A percentile compares a stretch with the other conserved stretches of the same genome.
phyloP scores from a whole-genome alignment of 164 flowering plant species.

The Protea cynaroides region DNA sequence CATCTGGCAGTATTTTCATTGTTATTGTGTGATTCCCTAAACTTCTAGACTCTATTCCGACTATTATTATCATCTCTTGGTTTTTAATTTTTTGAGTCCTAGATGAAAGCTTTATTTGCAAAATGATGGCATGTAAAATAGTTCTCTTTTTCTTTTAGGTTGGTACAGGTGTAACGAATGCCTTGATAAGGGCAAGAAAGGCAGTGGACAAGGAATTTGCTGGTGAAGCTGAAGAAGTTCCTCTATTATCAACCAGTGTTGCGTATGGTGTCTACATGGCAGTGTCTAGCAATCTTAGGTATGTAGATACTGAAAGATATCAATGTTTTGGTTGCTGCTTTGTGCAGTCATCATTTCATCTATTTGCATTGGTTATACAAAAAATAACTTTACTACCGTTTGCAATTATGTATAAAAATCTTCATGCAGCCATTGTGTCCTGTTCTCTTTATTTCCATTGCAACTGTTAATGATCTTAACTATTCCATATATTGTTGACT shows the following conservation, averaged over 20 bases:
- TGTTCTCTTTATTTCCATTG: too few species aligned
- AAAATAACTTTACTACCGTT: too few species aligned
- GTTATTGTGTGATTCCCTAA: too few species aligned
- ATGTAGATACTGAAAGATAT: conserved; percentile 8
- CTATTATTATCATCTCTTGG: too few species aligned
- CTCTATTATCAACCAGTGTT: conserved; percentile 77
- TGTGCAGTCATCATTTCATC: too few species aligned
- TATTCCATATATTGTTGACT: background rate
- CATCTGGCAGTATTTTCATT: too few species aligned
- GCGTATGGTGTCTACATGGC: conserved; percentile 98
- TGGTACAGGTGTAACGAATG: conserved; percentile 84
- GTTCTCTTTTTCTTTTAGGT: conserved; percentile 38
- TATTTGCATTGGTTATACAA: too few species aligned
- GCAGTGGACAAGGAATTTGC: conserved; percentile 61
- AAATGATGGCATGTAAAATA: background rate
- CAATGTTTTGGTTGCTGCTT: background rate
- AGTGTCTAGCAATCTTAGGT: conserved; percentile 97
- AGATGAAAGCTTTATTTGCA: background rate
- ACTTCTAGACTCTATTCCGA: too few species aligned
- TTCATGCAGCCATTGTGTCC: too few species aligned
- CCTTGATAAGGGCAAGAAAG: conserved; percentile 68
- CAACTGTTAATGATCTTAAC: too few species aligned
- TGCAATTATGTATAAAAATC: too few species aligned
- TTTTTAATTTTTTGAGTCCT: background rate
- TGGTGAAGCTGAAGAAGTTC: conserved; percentile 74